Evolutionary conservation across 2,329 filamentous ascomycete species (phyloP).

Genomic region (Beauveria brongniartii): DNA sequence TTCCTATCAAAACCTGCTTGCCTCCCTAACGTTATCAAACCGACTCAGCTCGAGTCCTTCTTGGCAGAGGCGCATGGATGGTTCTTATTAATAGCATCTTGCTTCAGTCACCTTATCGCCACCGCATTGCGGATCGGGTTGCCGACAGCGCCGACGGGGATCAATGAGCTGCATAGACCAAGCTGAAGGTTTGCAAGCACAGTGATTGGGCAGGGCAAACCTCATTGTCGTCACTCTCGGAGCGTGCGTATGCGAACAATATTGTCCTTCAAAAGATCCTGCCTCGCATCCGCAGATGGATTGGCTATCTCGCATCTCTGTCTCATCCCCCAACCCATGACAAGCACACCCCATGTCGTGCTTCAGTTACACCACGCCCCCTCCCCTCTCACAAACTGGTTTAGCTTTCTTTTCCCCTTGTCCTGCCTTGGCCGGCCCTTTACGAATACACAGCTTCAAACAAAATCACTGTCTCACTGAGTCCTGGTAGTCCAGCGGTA

Average conservation of each 20-base stretch:
- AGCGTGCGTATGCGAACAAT: too few species aligned
- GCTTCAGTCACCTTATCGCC: neutral
- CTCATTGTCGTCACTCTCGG: neutral
- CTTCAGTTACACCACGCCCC: neutral
- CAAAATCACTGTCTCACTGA: constrained; percentile 7
- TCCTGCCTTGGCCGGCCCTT: neutral
- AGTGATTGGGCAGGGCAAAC: neutral
- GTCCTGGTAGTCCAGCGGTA: neutral
- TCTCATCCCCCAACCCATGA: constrained; percentile 7
- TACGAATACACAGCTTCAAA: neutral
- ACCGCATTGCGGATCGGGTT: too few species aligned
- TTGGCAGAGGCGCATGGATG: too few species aligned
- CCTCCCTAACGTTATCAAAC: too few species aligned
- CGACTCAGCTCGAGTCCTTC: too few species aligned
- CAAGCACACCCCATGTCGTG: neutral
- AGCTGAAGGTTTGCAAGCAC: neutral
- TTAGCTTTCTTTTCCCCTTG: neutral
- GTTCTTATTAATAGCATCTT: neutral
- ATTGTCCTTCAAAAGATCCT: neutral
- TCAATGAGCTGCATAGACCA: too few species aligned
- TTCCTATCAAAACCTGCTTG: too few species aligned
- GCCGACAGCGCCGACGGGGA: too few species aligned
- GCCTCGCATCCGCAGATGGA: neutral
- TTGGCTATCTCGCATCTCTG: neutral
- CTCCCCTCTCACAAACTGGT: neutral